Evolutionary conservation across 2,329 filamentous ascomycete genomes (phyloP), one percentile per base, ranked within the genome.

Genomic region (Colletotrichum sp.): DNA sequence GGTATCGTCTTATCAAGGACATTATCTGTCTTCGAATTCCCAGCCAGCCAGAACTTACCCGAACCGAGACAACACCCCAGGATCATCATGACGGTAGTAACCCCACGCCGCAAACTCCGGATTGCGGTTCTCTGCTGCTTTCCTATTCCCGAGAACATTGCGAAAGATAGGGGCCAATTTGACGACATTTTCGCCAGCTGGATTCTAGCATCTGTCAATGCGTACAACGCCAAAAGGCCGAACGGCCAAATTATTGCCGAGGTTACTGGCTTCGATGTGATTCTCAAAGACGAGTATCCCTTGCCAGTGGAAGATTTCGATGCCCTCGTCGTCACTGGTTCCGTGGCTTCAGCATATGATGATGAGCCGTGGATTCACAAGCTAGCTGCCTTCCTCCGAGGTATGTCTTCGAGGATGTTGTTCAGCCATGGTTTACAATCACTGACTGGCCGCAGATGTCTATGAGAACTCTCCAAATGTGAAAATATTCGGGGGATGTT

Each of bases 401-500:
- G 64, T 66, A 34, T 30, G 13, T 15, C 5, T 21, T 24, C 38
- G 7, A 18, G 8, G 15, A 43, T 3, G 6, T 21, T 32, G 4
- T 18, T 12, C 5, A 18, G 7, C 8, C 12, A 30, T 24, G 10
- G 18, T 21, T 21, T 28, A 6, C 6, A 13, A 18, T 9, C 21
- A 8, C 64, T 66, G 13, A 66, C 16, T 6, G 1, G 38, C 6
- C 16, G 48, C 48, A 55, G 75, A 80, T 8, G 67, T 83, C 0
- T 87, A 85, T 68, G 67, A 66, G 2, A 71, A 77, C 2, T 71
- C 78, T 70, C 73, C 80, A 1, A 73, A 70, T 1, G 76, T 87
- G 60, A 85, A 83, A 70, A 82, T 87, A 7, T 87, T 87, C 68
- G 85, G 85, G 1, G 85, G 83, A 30, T 88, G 86, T 71, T 87